A percentile compares a stretch with the other conserved stretches of the same genome.
Conservation (phyloP, 345 rosid species). For the Lumnitzera racemosa region DNA sequence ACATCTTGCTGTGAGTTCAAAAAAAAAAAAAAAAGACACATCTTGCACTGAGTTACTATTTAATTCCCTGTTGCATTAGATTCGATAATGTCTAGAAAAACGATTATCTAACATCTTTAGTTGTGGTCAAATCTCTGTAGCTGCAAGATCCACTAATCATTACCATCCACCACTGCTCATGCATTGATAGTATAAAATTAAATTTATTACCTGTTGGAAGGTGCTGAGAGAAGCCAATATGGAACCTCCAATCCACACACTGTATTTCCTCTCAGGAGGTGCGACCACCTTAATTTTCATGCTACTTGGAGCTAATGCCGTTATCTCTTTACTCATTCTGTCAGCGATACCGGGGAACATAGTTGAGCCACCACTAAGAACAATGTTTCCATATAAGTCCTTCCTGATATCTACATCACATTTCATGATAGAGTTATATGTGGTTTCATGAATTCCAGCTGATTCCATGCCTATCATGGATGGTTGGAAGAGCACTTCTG, state of each 20-base stretch:
- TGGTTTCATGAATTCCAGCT: constrained; percentile 50
- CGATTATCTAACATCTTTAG: too few relatives aligned
- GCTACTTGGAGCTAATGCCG: constrained; percentile 60
- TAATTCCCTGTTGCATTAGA: too few relatives aligned
- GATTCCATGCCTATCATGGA: constrained; percentile 69
- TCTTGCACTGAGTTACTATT: too few relatives aligned
- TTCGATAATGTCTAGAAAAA: too few relatives aligned
- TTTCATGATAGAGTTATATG: constrained; percentile 59
- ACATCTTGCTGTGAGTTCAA: too few relatives aligned
- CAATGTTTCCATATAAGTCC: constrained; percentile 51
- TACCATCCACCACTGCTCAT: neutral
- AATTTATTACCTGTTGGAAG: constrained; percentile 51
- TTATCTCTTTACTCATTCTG: constrained; percentile 74
- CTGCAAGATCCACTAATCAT: too few relatives aligned
- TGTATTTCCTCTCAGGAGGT: constrained; percentile 56
- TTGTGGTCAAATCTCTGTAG: too few relatives aligned
- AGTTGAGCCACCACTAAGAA: constrained; percentile 60
- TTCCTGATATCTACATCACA: constrained; percentile 59
- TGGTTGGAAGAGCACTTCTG: constrained; percentile 73
- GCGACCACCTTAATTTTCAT: constrained; percentile 59
- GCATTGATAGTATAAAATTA: neutral
- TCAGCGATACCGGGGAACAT: constrained; percentile 72
- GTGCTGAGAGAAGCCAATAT: constrained; percentile 52
- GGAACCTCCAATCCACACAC: constrained; percentile 60
- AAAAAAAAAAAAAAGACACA: too few relatives aligned